A percentile compares a stretch with the other conserved stretches of the same genome.
phyloP scores from a whole-genome alignment of 495 filamentous ascomycete genomes.

The Neurospora tetraspora region DNA sequence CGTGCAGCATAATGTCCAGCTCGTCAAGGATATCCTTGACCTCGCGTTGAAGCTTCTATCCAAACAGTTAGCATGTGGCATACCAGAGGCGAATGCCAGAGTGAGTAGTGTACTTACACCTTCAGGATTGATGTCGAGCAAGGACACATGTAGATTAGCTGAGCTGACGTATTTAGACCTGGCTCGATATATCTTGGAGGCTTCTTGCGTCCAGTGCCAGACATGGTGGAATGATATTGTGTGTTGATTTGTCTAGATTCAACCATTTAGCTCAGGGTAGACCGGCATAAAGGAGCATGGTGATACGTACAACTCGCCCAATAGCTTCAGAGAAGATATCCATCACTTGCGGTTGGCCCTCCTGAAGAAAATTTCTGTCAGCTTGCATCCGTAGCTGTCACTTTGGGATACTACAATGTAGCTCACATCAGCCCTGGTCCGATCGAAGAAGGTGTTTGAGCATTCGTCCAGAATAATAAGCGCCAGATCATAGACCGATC shows the following conservation, averaged over 20 bases:
- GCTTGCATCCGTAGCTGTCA: neutral
- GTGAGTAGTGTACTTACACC: constrained; percentile 17
- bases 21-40: constrained; percentile 66
- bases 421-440: constrained; percentile 37
- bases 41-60: constrained; percentile 45
- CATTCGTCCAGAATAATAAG: constrained; percentile 57
- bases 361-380: constrained; percentile 7
- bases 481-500: constrained; percentile 56
- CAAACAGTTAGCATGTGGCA: neutral
- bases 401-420: neutral
- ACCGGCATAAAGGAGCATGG: neutral
- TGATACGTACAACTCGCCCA: constrained; percentile 21
- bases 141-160: constrained; percentile 29
- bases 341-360: constrained; percentile 55
- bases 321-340: constrained; percentile 55
- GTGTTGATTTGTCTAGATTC: constrained; percentile 23
- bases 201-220: constrained; percentile 26
- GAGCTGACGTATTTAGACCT: constrained; percentile 19
- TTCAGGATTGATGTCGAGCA: constrained; percentile 59
- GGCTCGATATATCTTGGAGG: constrained; percentile 14
- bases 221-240: constrained; percentile 26
- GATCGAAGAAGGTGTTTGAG: constrained; percentile 52
- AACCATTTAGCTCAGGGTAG: too few relatives aligned
- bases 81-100: neutral
- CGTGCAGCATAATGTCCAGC: constrained; percentile 58